Evolutionary conservation across 2,329 filamentous ascomycete species (phyloP).

Genomic region (Phyllosticta ampelicida): DNA sequence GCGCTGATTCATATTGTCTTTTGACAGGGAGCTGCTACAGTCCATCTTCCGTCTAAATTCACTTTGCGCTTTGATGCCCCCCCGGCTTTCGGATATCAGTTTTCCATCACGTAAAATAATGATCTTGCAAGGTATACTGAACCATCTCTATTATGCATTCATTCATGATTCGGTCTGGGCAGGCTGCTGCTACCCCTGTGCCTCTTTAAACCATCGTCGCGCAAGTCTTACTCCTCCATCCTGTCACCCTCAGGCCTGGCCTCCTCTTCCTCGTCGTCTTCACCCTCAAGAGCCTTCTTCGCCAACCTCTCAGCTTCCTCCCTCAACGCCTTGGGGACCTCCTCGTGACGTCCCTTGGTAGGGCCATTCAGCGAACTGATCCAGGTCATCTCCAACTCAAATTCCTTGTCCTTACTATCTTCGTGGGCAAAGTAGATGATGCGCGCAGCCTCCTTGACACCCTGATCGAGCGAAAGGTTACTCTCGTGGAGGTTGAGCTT

Average conservation of each 20-base stretch:
- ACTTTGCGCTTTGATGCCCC: neutral
- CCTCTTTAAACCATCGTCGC: neutral
- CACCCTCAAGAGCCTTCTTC: conserved; percentile 77
- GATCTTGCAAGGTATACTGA: neutral
- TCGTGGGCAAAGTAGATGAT: conserved; percentile 98
- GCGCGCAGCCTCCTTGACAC: conserved; percentile 87
- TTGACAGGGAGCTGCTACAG: no score
- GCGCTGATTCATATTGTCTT: neutral
- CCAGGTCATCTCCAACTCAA: conserved; percentile 99
- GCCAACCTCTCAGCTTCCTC: conserved; percentile 91
- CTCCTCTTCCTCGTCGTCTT: conserved; percentile 73
- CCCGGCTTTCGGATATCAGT: no score
- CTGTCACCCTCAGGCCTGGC: conserved; percentile 55
- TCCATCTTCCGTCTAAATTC: neutral
- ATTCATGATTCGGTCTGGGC: neutral
- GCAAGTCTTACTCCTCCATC: conserved; percentile 67
- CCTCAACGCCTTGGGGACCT: conserved; percentile 80
- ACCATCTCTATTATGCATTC: neutral
- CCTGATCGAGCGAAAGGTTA: conserved; percentile 69
- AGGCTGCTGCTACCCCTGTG: neutral
- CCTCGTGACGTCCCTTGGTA: conserved; percentile 84
- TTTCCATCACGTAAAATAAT: neutral
- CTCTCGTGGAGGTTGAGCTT: conserved; percentile 81
- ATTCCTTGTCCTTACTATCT: conserved; percentile 99
- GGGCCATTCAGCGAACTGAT: conserved; percentile 75